Base-by-base conservation (phyloP, 495 filamentous ascomycete genomes). In the Penicillium salamii region DNA sequence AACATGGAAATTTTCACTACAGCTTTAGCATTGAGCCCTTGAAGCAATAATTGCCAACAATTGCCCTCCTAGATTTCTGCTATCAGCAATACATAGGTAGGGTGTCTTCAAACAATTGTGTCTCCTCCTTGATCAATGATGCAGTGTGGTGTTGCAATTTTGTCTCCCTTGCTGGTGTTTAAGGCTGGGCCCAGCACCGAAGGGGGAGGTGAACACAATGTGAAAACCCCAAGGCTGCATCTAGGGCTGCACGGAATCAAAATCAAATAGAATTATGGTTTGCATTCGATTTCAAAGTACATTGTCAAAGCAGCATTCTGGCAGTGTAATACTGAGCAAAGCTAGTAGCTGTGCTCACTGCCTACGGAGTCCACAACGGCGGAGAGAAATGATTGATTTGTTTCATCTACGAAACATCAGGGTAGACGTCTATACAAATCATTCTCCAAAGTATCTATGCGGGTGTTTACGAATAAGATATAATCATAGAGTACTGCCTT, bases 81-180 rank as follows among this genome's bases (percentile, higher is more conserved):
- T 46, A 31, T 7, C 13, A 8, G 15, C 45, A 23, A 40, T 40
- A 21, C 3, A 31, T 15, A 53, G 28, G 42, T 34, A 47, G 36
- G 43, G 50, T 37, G 29, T 19, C 8, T 23, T 34, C 33, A 28
- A 2, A 39, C 13, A 39, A 32, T 48, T 40, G 12, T 13, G 1
- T 13, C 20, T 29, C 3, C 24, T 48, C 18, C 26, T 31, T 20
- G 12, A 12, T 12, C 12, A 18, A 40, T 38, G 14, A 33, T 36
- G 43, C 28, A 37, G 21, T 15, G 17, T 47, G 34, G 37, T 41
- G 17, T 28, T 21, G 36, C 24, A 46, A 38, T 47, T 49, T 24
- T 20, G 33, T 31, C 34, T 45, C 59, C 59, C 59, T 62, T 62
- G 56, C 59, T 54, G 56, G 46, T 33, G 28, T 47, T 32, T 20